phyloP scores from a whole-genome alignment of 2,329 filamentous ascomycete species.

The Phaeosphaeria sp. region DNA sequence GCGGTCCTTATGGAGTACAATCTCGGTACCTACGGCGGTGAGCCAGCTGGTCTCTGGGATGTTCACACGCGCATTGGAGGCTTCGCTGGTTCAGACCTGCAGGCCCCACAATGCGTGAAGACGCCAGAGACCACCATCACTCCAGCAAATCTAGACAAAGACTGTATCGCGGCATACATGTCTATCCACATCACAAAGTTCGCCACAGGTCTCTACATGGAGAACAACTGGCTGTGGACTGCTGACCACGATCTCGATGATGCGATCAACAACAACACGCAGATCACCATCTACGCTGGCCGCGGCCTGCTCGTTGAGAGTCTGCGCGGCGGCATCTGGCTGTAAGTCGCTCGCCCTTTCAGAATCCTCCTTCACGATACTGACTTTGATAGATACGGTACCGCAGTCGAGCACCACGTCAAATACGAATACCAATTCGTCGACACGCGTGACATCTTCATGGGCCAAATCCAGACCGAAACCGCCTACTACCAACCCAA shows the following conservation, averaged over 20 bases:
- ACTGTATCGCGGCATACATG: conserved; percentile 75
- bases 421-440: conserved; percentile 83
- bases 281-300: conserved; percentile 86
- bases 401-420: conserved; percentile 66
- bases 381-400: conserved; percentile 63
- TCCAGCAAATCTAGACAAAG: conserved; percentile 57
- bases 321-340: conserved; percentile 46
- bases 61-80: conserved; percentile 86
- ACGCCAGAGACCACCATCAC: conserved; percentile 66
- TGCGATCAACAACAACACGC: conserved; percentile 63
- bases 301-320: conserved; percentile 78
- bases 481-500: conserved; percentile 87
- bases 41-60: conserved; percentile 81
- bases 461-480: conserved; percentile 86
- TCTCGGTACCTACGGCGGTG: conserved; percentile 59
- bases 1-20: conserved; percentile 78
- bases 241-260: conserved; percentile 82
- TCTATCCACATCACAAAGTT: conserved; percentile 57
- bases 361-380: conserved; percentile 33
- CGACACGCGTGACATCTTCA: conserved; percentile 79
- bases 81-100: conserved; percentile 76
- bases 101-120: conserved; percentile 79
- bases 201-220: conserved; percentile 71
- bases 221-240: conserved; percentile 93
- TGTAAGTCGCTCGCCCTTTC: conserved; percentile 64